These are phyloP conservation scores for Heterobasidion occidentale DNA, from an alignment of 1,284 basidiomycete genomes.

Conservation along the genomic window DNA sequence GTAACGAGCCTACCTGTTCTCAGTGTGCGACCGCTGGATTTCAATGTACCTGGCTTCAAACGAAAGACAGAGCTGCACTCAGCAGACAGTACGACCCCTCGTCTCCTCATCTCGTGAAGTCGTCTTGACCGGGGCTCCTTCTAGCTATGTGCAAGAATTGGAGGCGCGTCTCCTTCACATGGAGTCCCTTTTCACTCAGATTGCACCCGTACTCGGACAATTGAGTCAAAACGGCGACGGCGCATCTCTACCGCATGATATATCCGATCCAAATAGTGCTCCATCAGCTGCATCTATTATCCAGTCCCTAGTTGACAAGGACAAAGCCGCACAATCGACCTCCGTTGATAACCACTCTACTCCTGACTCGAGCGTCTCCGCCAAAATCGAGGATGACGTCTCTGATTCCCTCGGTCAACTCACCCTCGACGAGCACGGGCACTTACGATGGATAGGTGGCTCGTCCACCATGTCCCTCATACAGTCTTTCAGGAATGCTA, in stretches of 20 bases:
- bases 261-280: constrained; percentile 13
- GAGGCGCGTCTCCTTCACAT: constrained; percentile 78
- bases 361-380: constrained; percentile 24
- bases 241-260: constrained; percentile 13
- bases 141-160: constrained; percentile 80
- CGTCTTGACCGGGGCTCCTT: constrained; percentile 2
- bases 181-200: constrained; percentile 72
- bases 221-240: constrained; percentile 34
- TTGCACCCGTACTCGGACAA: constrained; percentile 68
- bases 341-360: constrained; percentile 25
- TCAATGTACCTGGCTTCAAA: constrained; percentile 79
- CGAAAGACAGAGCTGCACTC: constrained; percentile 77
- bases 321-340: constrained; percentile 18
- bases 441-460: constrained; percentile 87
- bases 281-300: constrained; percentile 13
- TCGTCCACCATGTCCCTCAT: constrained; percentile 88
- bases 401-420: constrained; percentile 80
- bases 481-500: constrained; percentile 75
- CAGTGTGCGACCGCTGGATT: constrained; percentile 68
- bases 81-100: constrained; percentile 66
- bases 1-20: constrained; percentile 74
- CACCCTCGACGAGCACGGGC: constrained; percentile 82
- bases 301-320: constrained; percentile 20
- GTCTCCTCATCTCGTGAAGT: constrained; percentile 12
- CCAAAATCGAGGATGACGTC: constrained; percentile 64